Base-by-base conservation (phyloP, 345 rosid genomes). In the Camelina neglecta region DNA sequence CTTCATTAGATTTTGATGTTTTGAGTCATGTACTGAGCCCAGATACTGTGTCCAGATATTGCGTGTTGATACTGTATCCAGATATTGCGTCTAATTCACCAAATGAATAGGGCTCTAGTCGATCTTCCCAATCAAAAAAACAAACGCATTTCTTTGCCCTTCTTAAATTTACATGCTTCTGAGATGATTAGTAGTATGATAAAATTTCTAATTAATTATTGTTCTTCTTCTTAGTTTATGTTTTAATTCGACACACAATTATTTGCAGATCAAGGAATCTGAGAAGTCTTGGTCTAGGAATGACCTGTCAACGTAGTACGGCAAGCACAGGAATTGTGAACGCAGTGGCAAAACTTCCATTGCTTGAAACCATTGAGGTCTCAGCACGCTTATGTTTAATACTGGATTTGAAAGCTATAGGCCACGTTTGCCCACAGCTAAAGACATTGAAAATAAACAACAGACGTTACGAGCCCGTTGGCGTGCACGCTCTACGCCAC, bases 301-400 rank as follows among this genome's bases (percentile, higher is more conserved):
- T 88, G 85, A 6, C 8, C 36, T 33, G 8, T 33, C 7, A 6
- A 33, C 7, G 36, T 33, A 7, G 6, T 6, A 33, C 8, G 36
- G 6, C 29, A 33, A 33, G 36, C 7, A 6, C 7, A 33, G 4
- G 29, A 62, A 51, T 85, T 51, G 29, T 47, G 16, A 71, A 62
- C 54, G 82, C 82, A 51, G 77, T 82, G 31, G 10, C 51, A 24
- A 83, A 80, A 54, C 75, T 85, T 56, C 84, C 87, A n/a, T 66
- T 78, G 50, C 82, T 90, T 5, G 86, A 90, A 82, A 88, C 47
- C 36, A 82, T 90, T 3, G 88, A 86, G 11, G 56, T 86, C 48
- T 74, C 84, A 13, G 29, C 29, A 26, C 56, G 18, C 61, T 79
- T 9, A 29, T 1, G n/a, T 6, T 3, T 9, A 3, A 33, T 2